These are phyloP conservation scores for Lentinula boryana DNA, from an alignment of 768 basidiomycete genomes.

Conservation along the genomic window DNA sequence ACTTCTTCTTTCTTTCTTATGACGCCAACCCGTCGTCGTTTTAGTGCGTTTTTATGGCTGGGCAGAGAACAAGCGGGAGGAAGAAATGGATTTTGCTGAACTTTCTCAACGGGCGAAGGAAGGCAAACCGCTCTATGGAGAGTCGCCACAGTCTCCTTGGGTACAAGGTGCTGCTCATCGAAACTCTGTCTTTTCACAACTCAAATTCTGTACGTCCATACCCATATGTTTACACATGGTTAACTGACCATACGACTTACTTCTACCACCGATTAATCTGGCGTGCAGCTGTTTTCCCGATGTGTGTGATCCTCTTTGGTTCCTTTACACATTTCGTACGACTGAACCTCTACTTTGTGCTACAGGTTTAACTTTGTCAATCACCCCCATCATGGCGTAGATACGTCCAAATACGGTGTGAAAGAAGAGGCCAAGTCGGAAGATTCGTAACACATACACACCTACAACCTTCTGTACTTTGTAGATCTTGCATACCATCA, in stretches of 20 bases:
- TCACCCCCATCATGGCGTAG: conserved; percentile 81
- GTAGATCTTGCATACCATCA: no score
- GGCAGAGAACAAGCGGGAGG: conserved; percentile 83
- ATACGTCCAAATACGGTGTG: conserved; percentile 72
- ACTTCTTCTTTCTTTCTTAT: conserved; percentile 1
- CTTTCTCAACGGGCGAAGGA: conserved; percentile 65
- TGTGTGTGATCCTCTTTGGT: conserved; percentile 37
- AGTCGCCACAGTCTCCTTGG: conserved; percentile 76
- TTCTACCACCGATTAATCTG: neutral
- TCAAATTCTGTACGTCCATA: conserved; percentile 75
- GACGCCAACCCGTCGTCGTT: neutral
- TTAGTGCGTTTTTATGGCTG: conserved; percentile 94
- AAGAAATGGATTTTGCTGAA: conserved; percentile 71
- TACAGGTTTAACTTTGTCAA: conserved; percentile 92
- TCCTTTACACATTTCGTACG: no score
- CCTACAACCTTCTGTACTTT: no score
- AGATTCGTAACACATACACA: conserved; percentile 8
- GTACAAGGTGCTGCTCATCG: conserved; percentile 81
- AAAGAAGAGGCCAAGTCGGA: conserved; percentile 23
- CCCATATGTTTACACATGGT: neutral
- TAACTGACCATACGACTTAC: no score
- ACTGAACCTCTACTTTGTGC: conserved; percentile 6
- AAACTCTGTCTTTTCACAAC: conserved; percentile 90
- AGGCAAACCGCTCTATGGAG: conserved; percentile 84
- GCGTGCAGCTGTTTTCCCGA: conserved; percentile 60